Base-by-base conservation (phyloP, 306 rosid genomes). In the Quercus berberidifolia region DNA sequence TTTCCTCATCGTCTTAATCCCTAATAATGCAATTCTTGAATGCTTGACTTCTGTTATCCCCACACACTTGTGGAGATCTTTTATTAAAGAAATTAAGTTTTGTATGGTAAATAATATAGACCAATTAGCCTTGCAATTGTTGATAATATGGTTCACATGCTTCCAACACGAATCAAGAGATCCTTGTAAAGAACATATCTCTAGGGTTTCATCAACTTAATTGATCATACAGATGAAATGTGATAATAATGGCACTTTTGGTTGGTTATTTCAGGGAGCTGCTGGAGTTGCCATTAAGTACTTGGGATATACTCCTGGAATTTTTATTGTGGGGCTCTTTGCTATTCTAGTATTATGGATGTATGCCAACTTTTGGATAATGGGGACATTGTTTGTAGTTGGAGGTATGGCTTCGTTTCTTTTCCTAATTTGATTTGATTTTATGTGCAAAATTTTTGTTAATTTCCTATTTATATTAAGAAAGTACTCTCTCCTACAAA, bases 351-450 rank as follows among this genome's bases (percentile, higher is more conserved):
- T 96, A 72, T 87, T 96, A 81, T 96, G 98, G 99, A 93, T 92
- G 97, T 96, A 85, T 80, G 99, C 98, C 78, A 93, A 96, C 90
- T 90, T 96, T 85, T 93, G 98, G 99, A 91, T 96, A 84, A 86
- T 97, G 6, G 99, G 99, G 83, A 82, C 86, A 17, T 85, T 96
- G 83, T 94, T 96, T 80, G 80, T 96, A 49, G 93, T 96, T 73
- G 99, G 97, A 91, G 99, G 99, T 96, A 89, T 52, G 81, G 6
- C 31, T 28, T 28, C 23, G 59, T 72, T 83, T 75, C 71, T 74
- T 78, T 33, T 7, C 70, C 71, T 75, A 74, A 69, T 77, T 68
- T 52, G 64, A 59, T 21, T 59, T 59, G 65, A 59, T 59, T 59
- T 59, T 49, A 12, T 49, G 30, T 59, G 23, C 31, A 23, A 23